These are phyloP conservation scores for Huiozyma naganishii DNA, from an alignment of 805 yeast genomes.

Conservation along the genomic window DNA sequence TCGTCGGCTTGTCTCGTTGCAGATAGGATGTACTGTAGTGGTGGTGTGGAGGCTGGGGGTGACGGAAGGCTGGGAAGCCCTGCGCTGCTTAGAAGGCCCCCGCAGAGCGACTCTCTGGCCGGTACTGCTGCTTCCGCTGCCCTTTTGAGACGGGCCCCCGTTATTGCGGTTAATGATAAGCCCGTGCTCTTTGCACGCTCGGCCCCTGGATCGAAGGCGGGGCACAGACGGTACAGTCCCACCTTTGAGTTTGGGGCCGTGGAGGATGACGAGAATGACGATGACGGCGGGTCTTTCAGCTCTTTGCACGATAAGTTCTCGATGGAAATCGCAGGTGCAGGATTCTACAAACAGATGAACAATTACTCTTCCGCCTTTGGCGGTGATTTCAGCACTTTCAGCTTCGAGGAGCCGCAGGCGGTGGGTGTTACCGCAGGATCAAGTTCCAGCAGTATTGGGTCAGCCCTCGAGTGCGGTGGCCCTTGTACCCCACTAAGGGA, in stretches of 20 bases:
- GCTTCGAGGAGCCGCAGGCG: not conserved
- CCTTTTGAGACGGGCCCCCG: not conserved
- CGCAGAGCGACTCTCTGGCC: too few species aligned
- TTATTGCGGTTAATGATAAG: not conserved
- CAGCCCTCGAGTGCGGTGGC: too few species aligned
- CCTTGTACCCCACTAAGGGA: not conserved
- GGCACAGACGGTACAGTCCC: not conserved
- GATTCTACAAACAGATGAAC: not conserved
- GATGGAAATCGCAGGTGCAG: not conserved
- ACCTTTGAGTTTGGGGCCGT: not conserved
- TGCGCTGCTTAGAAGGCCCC: too few species aligned
- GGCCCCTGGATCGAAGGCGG: not conserved
- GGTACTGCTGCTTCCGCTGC: not conserved
- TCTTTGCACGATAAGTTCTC: not conserved
- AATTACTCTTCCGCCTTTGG: constrained; percentile 4
- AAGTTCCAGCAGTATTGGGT: not conserved
- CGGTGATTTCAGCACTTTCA: constrained; percentile 9
- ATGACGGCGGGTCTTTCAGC: not conserved
- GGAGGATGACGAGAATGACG: not conserved
- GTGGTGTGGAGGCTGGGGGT: too few species aligned
- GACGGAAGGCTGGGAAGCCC: too few species aligned
- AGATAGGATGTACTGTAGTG: not conserved
- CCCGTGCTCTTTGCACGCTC: not conserved
- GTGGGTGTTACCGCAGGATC: not conserved
- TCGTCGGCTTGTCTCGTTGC: not conserved